Percentiles rank a stretch among this genome's conserved stretches.
These are phyloP conservation scores for Colletotrichum sp. DNA, from an alignment of 2,329 filamentous ascomycete genomes.

Conservation along the genomic window DNA sequence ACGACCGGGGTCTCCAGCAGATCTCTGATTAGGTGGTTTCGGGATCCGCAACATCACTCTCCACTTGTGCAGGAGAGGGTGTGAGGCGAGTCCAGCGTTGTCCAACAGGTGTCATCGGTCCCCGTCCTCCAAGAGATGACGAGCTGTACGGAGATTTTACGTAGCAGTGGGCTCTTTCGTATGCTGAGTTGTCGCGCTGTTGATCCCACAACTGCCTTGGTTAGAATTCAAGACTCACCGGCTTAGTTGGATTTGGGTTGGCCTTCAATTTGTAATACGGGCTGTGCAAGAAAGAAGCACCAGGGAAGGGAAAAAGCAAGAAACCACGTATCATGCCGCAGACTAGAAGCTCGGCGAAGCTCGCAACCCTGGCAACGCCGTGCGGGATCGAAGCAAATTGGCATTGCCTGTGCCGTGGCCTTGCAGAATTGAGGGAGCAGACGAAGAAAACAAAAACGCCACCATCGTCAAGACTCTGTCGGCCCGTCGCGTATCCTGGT, in stretches of 20 bases:
- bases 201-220: background rate
- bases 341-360: background rate
- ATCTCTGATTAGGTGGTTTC: conserved; percentile 6
- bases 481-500: background rate
- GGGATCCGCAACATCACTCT: background rate
- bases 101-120: background rate
- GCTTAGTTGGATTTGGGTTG: background rate
- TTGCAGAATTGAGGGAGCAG: background rate
- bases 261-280: background rate
- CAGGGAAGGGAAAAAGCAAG: background rate
- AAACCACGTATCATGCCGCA: background rate
- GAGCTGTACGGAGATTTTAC: background rate
- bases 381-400: background rate
- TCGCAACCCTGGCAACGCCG: background rate
- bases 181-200: background rate
- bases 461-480: background rate
- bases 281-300: background rate
- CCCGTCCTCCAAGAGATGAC: background rate
- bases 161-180: background rate
- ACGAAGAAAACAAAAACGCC: background rate
- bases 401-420: background rate
- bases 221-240: background rate
- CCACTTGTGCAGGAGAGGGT: background rate
- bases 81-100: background rate
- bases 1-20: background rate